A percentile compares a stretch with the other conserved stretches of the same genome.
These are phyloP conservation scores for Teunomyces pallodes DNA, from an alignment of 805 yeast species.

Conservation along the genomic window DNA sequence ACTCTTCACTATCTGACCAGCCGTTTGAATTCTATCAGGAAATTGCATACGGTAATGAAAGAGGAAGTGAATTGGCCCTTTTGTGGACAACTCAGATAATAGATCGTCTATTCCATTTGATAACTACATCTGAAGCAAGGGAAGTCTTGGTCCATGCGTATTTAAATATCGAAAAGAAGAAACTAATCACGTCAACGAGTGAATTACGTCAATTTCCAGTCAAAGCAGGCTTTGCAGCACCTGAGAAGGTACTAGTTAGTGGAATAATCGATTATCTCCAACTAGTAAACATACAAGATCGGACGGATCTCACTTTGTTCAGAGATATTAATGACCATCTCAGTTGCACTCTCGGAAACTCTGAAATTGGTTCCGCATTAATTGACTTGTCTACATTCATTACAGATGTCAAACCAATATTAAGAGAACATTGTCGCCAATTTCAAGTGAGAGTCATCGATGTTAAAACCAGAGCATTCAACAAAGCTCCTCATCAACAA, in stretches of 20 bases:
- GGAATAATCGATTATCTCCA: constrained; percentile 60
- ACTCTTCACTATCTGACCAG: background rate
- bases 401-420: constrained; percentile 11
- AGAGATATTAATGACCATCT: constrained; percentile 20
- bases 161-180: constrained; percentile 28
- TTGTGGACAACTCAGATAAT: constrained; percentile 44
- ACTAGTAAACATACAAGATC: constrained; percentile 12
- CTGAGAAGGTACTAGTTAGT: constrained; percentile 44
- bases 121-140: constrained; percentile 52
- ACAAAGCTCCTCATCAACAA: constrained; percentile 45
- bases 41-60: constrained; percentile 6
- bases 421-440: constrained; percentile 11
- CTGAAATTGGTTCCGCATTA: constrained; percentile 16
- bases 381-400: constrained; percentile 27
- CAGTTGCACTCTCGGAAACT: constrained; percentile 11
- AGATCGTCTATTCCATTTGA: constrained; percentile 38
- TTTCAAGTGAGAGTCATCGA: constrained; percentile 35
- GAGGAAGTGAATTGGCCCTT: constrained; percentile 19
- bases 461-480: constrained; percentile 56
- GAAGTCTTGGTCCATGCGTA: constrained; percentile 60
- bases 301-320: constrained; percentile 18
- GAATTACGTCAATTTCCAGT: background rate
- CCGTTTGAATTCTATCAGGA: background rate
- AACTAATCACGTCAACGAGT: constrained; percentile 10
- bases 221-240: background rate